Evolutionary conservation across 2,329 filamentous ascomycete species (phyloP), one percentile per base, ranked within the genome.

Genomic region (Rhytidhysteron rufulum): DNA sequence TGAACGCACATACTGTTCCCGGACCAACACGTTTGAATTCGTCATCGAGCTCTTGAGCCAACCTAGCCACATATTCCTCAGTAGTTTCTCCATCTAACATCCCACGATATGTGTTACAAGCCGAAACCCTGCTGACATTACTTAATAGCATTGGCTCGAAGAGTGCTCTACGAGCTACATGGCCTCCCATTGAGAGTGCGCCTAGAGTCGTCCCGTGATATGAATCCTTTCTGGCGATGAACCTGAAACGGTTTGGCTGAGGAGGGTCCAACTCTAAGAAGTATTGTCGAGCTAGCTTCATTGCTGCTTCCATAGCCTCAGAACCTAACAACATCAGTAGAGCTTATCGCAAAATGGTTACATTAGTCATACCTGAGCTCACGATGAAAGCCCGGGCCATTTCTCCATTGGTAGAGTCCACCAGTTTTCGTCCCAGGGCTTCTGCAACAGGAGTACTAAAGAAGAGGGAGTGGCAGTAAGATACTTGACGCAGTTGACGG

Each of bases 151-250:
- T 70, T 2, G 73, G 71, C 49, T 82, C 75, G 51, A 83, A 89
- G 1, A 79, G 72, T 1, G 73, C 70, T 42, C 81, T 75, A 25
- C 86, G 73, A 4, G 69, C 68, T 4, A 73, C 63, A 57, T 88
- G 80, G 8, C 83, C 83, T 8, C 83, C 75, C 13, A 84, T 69
- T 0, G 77, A 75, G 39, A 89, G 70, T 1, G 84, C 73, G 0
- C 84, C 85, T 0, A 89, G 59, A 0, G 84, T 88, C 20, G 75
- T 80, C 5, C 85, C 85, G 51, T 89, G 85, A 51, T 86, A 89
- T 9, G 79, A 83, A 17, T 79, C 72, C 21, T 77, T 65, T 13
- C 85, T 74, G 5, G 80, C 72, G 50, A 89, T 85, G 62, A 84
- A 85, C 34, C 75, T 71, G 0, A 68, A 70, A 2, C 83, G 72